Percentiles rank a stretch among this genome's conserved stretches.
Conservation (phyloP, 108 stramenopile genomes). For the Cafeteria roenbergensis region DNA sequence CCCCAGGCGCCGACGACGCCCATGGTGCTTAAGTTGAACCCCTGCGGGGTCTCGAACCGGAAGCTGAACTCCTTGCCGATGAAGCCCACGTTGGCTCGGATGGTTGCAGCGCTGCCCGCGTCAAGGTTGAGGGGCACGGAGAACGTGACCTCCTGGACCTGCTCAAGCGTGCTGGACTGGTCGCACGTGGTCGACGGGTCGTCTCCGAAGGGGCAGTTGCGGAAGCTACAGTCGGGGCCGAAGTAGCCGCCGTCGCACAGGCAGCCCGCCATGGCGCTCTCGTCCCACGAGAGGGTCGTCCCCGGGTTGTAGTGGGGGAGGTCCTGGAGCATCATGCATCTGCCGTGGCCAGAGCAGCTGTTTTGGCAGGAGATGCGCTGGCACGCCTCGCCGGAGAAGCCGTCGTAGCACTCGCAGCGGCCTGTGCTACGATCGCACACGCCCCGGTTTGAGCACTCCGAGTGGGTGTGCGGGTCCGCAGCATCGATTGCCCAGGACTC, state of each 20-base stretch:
- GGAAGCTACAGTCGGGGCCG: conserved; percentile 36
- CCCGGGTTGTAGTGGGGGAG: not conserved
- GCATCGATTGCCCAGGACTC: not conserved
- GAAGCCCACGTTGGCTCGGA: too few relatives aligned
- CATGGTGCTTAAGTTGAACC: not conserved
- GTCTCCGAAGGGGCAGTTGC: conserved; percentile 43
- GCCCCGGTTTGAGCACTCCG: conserved; percentile 48
- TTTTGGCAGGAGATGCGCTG: conserved; percentile 54
- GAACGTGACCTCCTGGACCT: not conserved
- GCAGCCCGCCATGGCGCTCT: conserved; percentile 7
- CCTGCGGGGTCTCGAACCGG: not conserved
- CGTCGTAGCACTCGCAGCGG: conserved; percentile 58
- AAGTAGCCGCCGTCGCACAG: conserved; percentile 41
- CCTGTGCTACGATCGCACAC: conserved; percentile 55
- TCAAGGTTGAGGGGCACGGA: not conserved
- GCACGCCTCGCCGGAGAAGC: conserved; percentile 64
- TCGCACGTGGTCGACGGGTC: conserved; percentile 33
- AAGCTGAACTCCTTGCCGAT: not conserved
- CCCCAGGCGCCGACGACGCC: not conserved
- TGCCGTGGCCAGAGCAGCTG: conserved; percentile 46
- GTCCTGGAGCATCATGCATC: conserved; percentile 15
- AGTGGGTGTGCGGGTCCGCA: conserved; percentile 5
- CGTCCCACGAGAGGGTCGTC: not conserved
- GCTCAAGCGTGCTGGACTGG: not conserved
- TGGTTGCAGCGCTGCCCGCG: too few relatives aligned